These are phyloP conservation scores for Solioccasus polychromus DNA, from an alignment of 768 basidiomycete species.

Conservation along the genomic window DNA sequence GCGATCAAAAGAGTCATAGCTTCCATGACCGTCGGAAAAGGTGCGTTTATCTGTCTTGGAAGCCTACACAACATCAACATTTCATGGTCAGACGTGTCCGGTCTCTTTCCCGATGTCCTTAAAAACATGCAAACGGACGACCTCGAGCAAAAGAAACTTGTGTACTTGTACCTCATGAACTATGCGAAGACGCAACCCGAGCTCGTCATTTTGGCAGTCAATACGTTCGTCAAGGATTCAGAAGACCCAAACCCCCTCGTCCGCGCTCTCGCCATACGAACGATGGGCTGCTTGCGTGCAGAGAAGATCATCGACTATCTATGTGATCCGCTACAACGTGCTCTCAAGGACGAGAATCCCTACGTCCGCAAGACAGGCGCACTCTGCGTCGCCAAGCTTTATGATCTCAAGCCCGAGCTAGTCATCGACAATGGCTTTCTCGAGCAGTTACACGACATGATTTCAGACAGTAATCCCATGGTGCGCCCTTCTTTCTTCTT, in stretches of 20 bases:
- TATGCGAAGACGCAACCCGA: constrained; percentile 99
- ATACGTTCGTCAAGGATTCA: constrained; percentile 97
- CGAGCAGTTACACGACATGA: constrained; percentile 86
- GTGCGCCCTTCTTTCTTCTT: constrained; percentile 39
- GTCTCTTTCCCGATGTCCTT: constrained; percentile 95
- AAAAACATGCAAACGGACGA: constrained; percentile 99
- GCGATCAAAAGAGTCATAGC: constrained; percentile 98
- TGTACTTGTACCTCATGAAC: constrained; percentile 99
- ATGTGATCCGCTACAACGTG: constrained; percentile 91
- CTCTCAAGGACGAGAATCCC: constrained; percentile 92
- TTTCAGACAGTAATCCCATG: constrained; percentile 97
- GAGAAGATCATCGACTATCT: constrained; percentile 99
- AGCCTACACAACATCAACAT: constrained; percentile 6
- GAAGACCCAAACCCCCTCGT: constrained; percentile 97
- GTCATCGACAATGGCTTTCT: constrained; percentile 95
- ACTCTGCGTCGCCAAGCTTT: constrained; percentile 94
- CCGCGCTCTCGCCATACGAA: constrained; percentile 92
- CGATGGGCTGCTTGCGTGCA: constrained; percentile 95
- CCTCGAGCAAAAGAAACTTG: constrained; percentile 99
- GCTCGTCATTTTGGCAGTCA: constrained; percentile 97
- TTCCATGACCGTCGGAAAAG: constrained; percentile 99
- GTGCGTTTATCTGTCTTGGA: constrained; percentile 37
- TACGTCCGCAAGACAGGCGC: constrained; percentile 99
- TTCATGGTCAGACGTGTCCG: constrained; percentile 66
- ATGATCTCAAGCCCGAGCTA: constrained; percentile 93